Base-by-base conservation (phyloP, 176 grass and related monocot species). In the Guadua angustifolia region DNA sequence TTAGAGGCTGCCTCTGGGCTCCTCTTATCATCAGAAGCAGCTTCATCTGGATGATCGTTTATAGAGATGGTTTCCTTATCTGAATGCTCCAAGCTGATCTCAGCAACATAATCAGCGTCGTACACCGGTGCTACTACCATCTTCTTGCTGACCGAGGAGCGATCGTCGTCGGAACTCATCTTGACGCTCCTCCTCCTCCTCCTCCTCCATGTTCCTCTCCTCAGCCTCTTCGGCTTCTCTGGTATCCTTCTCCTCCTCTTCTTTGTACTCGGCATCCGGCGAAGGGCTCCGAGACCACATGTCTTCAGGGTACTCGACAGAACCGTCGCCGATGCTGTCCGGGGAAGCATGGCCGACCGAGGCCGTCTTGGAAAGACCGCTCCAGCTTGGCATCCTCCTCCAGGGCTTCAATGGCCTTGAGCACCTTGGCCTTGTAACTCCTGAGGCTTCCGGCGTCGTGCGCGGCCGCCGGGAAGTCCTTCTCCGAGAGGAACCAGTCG, bases 401-500 rank as follows among this genome's bases (percentile, higher is more conserved):
- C 77, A 76, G 56, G n/a, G 82, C 69, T 79, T 77, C 75, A 14
- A 90, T 81, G 51, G 88, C 91, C 76, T 80, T 87, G 22, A 88
- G 75, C 33, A 94, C 25, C 82, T 95, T 85, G 12, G 42, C 46
- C 56, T 71, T 91, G 81, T 88, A 90, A 0, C 58, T 68, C 6
- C 7, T 74, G 26, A 88, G 71, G 75, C 74, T 78, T 44, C 71
- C 72, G 25, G 81, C 79, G 71, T 74, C n/a, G 29, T 72, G 80
- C 21, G 15, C 29, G 0, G 72, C 8, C 52, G 44, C 72, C 36
- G 44, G 73, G 68, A 86, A 90, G 69, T 95, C 91, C 74, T 83
- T 90, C 79, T 99, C 97, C 2, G 93, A 99, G 43, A 86, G 55
- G 65, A 95, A 94, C 83, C 91, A 95, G 67, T 98, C 93, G 59